A percentile compares a stretch with the other conserved stretches of the same genome.
Evolutionary conservation across 2,329 filamentous ascomycete genomes (phyloP).

Genomic region (Beauveria varroae): DNA sequence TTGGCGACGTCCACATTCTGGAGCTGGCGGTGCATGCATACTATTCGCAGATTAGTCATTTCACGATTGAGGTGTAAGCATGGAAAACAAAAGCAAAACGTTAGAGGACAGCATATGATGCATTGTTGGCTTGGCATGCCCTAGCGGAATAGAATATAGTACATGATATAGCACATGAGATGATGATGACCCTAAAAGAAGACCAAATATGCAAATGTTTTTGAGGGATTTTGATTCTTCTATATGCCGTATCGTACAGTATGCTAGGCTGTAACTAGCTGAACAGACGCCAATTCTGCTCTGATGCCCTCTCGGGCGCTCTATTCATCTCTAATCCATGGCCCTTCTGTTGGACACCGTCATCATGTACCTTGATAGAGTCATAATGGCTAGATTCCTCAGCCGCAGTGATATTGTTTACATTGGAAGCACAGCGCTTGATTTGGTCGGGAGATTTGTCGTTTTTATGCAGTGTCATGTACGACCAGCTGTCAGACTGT

Average conservation of each 20-base stretch:
- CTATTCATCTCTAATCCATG: background rate
- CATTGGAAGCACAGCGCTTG: background rate
- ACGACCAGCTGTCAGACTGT: background rate
- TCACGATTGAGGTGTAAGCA: slow-evolving; percentile 55
- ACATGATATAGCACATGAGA: background rate
- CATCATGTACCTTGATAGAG: background rate
- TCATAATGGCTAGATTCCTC: background rate
- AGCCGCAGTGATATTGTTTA: background rate
- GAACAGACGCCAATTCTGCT: background rate
- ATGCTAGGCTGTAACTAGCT: background rate
- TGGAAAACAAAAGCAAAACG: background rate
- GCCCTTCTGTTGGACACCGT: background rate
- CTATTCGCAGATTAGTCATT: slow-evolving; percentile 67
- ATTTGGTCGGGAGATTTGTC: slow-evolving; percentile 1
- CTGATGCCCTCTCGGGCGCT: background rate
- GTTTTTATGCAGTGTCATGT: background rate
- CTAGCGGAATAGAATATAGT: background rate
- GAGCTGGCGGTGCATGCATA: slow-evolving; percentile 65
- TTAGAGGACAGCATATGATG: background rate
- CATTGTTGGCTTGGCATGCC: background rate
- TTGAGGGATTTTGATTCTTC: background rate
- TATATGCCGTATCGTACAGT: background rate
- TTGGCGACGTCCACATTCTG: slow-evolving; percentile 59
- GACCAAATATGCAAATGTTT: background rate
- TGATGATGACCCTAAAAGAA: background rate